Evolutionary conservation across 2,329 filamentous ascomycete species (phyloP), one percentile per base, ranked within the genome.

Genomic region (Fragosphaeria purpurea): DNA sequence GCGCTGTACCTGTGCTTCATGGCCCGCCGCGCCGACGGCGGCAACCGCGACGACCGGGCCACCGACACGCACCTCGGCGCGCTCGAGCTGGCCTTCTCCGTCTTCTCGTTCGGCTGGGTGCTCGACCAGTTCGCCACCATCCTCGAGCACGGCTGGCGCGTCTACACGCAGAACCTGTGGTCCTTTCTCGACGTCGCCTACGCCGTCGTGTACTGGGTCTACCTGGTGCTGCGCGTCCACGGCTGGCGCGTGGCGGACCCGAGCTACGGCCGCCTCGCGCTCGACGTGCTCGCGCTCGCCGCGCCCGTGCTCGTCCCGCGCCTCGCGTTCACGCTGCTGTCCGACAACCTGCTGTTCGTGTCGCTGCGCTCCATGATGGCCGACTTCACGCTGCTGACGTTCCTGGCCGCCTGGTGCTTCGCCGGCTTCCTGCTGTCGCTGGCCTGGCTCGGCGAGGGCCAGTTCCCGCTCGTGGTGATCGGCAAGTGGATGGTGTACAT

Each of bases 401-500:
- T 82, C 3, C 70, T 94, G 35, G 85, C 86, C 6, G 78, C 78
- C 4, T 94, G 88, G 88, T 91, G 86, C 62, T 93, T 93, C 62
- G 79, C 80, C 43, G 88, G 88, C 4, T 93, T 94, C 65, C 65
- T 93, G 48, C 71, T 94, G 44, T 86, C 86, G 31, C 77, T 94
- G 63, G 75, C 83, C 38, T 93, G 88, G 87, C 77, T 94, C 4
- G 80, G 81, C 53, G 76, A 85, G 56, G 82, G 80, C 22, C 65
- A 67, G 1, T 80, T 85, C 48, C 69, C 76, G 47, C 66, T 82
- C 5, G 68, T 85, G 66, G 86, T 83, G 1, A 89, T 93, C 55
- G 81, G 81, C 43, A 89, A 90, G 65, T 94, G 88, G 88, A 91
- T 94, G 86, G 77, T 93, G 2, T 93, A 86, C 77, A 90, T 94